Percentiles rank a stretch among this genome's conserved stretches.
phyloP scores from a whole-genome alignment of 2,329 filamentous ascomycete species.

The Mycosphaerella arachidis region DNA sequence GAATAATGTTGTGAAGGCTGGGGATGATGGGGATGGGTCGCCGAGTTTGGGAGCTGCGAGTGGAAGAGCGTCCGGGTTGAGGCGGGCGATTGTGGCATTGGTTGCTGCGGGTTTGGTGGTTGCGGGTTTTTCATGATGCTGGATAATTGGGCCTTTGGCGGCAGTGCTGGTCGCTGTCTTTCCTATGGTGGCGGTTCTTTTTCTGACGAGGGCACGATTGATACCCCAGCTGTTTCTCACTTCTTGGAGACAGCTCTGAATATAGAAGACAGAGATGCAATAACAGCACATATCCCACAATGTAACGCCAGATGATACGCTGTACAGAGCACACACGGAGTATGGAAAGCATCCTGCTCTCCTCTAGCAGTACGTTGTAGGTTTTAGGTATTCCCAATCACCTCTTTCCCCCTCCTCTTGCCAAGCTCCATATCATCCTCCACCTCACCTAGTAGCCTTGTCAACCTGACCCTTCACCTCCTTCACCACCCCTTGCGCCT shows the following conservation, averaged over 20 bases:
- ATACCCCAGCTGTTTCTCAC: conserved; percentile 6
- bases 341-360: not conserved
- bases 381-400: not conserved
- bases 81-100: conserved; percentile 6
- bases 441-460: conserved; percentile 20
- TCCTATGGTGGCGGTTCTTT: not conserved
- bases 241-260: not conserved
- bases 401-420: not conserved
- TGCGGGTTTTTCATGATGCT: conserved; percentile 2
- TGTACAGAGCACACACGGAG: not conserved
- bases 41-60: conserved; percentile 17
- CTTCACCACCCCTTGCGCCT: conserved; percentile 19
- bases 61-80: not conserved
- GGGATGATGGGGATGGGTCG: conserved; percentile 20
- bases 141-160: not conserved
- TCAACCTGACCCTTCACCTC: conserved; percentile 26
- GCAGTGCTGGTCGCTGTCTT: conserved; percentile 1
- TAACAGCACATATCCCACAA: not conserved
- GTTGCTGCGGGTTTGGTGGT: conserved; percentile 5
- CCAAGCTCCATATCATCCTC: not conserved
- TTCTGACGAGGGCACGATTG: not conserved
- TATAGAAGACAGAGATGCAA: not conserved
- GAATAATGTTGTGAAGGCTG: conserved; percentile 32
- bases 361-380: not conserved
- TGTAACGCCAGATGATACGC: not conserved